Conservation (phyloP, 495 filamentous ascomycete species). For the Apodospora peruviana region DNA sequence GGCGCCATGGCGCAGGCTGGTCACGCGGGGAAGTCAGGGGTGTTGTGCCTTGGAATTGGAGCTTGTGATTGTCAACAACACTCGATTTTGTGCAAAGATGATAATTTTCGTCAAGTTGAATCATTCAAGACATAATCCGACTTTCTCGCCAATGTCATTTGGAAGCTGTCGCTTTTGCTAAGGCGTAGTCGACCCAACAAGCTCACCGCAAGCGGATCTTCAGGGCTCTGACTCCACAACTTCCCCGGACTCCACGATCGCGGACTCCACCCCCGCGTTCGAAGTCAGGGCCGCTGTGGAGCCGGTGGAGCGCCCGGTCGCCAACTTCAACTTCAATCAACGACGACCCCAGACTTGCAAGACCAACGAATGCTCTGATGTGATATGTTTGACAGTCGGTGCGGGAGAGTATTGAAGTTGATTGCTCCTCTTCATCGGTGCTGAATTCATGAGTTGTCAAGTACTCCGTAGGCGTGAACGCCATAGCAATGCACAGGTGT, state of each 20-base stretch:
- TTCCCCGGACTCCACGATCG: slow-evolving; percentile 26
- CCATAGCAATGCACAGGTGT: too few species aligned
- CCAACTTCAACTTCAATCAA: slow-evolving; percentile 2
- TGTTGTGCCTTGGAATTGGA: neutral
- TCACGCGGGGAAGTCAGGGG: neutral
- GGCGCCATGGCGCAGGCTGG: slow-evolving; percentile 9
- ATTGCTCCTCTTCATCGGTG: too few species aligned
- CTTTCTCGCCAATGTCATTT: neutral
- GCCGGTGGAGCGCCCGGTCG: slow-evolving; percentile 14
- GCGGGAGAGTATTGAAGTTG: too few species aligned
- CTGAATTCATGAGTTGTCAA: too few species aligned
- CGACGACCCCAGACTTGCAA: too few species aligned
- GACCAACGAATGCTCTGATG: too few species aligned
- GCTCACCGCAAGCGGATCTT: slow-evolving; percentile 8
- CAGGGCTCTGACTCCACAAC: neutral
- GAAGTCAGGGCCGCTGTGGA: slow-evolving; percentile 7
- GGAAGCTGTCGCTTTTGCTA: neutral
- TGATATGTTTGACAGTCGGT: too few species aligned
- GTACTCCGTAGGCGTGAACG: too few species aligned
- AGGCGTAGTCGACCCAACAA: neutral
- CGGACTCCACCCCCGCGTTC: slow-evolving; percentile 23
- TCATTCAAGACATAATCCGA: neutral
- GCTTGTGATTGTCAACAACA: neutral
- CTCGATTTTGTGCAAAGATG: neutral
- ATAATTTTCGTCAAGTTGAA: neutral